Base-by-base conservation (phyloP, 176 grass and related monocot genomes). In the Panicum miliaceum region DNA sequence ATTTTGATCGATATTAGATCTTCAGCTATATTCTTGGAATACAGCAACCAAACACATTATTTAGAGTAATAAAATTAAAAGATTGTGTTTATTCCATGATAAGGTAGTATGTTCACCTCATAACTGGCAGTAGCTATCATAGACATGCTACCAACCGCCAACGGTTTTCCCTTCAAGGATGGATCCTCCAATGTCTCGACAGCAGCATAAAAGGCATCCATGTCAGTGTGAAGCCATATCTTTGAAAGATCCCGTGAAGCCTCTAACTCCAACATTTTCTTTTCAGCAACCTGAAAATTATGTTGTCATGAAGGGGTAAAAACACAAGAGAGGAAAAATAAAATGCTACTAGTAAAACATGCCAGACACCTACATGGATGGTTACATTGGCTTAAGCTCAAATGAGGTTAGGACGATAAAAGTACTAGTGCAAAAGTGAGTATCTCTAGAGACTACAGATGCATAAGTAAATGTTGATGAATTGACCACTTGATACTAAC, bases 41-140 rank as follows among this genome's bases (percentile, higher is more conserved):
- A 76, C 34, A 4, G 11, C 36, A 80, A 54, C 45, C 20, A 11
- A 65, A 81, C 48, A 80, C 20, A 82, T 47, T n/a, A 70, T 20
- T 81, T 45, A 16, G 53, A 80, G 41, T 23, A 34, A 65, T 47
- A 19, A 65, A 80, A 76, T 6, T 36, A 76, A 19, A 54, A 54
- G 0, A 14, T 75, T 54, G 15, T 6, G 1, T n/a, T 29, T 50
- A 50, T 42, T 22, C 60, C 52, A 85, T 66, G 22, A 25, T 4
- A 78, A 57, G 4, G 27, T 74, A 65, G 59, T 38, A 57, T 71
- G 26, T 56, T 68, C 62, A 98, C 96, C 90, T 98, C 96, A 87
- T 98, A 98, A 88, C 84, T 98, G 70, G 96, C 93, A 70, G 96
- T 98, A 84, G 93, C 92, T 85, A 98, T 98, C 96, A 98, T 98